A percentile compares a stretch with the other conserved stretches of the same genome.
Conservation (phyloP, 1,139 yeast genomes). For the Suhomyces taliae region DNA sequence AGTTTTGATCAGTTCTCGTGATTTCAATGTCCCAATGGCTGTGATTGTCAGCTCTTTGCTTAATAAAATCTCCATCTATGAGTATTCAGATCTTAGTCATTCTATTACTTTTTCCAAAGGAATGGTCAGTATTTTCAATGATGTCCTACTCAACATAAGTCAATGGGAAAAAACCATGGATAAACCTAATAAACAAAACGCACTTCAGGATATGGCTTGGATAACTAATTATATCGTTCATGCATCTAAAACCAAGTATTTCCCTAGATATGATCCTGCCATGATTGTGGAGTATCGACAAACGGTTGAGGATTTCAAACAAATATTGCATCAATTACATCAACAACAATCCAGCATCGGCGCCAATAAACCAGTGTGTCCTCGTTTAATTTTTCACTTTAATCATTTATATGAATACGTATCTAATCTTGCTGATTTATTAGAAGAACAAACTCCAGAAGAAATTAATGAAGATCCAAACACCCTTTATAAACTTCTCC, state of each 20-base stretch:
- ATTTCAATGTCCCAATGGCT: slow-evolving; percentile 22
- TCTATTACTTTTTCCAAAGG: slow-evolving; percentile 29
- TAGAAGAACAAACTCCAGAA: slow-evolving; percentile 4
- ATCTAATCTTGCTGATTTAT: slow-evolving; percentile 6
- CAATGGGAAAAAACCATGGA: neutral
- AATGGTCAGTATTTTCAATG: slow-evolving; percentile 23
- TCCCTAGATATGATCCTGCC: slow-evolving; percentile 24
- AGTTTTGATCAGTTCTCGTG: slow-evolving; percentile 14
- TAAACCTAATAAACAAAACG: neutral
- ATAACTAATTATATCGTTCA: slow-evolving; percentile 21
- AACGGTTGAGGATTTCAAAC: slow-evolving; percentile 14
- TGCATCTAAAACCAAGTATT: slow-evolving; percentile 23
- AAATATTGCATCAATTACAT: neutral
- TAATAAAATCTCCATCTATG: slow-evolving; percentile 28
- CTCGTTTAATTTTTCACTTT: slow-evolving; percentile 14
- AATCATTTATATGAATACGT: slow-evolving; percentile 14
- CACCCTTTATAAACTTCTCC: slow-evolving; percentile 20
- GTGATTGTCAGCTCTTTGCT: slow-evolving; percentile 25
- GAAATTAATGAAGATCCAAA: slow-evolving; percentile 11
- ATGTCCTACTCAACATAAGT: slow-evolving; percentile 13
- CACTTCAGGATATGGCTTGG: slow-evolving; percentile 17
- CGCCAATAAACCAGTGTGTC: neutral
- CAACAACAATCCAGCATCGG: neutral
- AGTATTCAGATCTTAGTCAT: slow-evolving; percentile 20
- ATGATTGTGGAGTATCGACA: slow-evolving; percentile 22